These are phyloP conservation scores for Fagopyrum esculentum DNA, from an alignment of 148 eudicot genomes.

Conservation along the genomic window DNA sequence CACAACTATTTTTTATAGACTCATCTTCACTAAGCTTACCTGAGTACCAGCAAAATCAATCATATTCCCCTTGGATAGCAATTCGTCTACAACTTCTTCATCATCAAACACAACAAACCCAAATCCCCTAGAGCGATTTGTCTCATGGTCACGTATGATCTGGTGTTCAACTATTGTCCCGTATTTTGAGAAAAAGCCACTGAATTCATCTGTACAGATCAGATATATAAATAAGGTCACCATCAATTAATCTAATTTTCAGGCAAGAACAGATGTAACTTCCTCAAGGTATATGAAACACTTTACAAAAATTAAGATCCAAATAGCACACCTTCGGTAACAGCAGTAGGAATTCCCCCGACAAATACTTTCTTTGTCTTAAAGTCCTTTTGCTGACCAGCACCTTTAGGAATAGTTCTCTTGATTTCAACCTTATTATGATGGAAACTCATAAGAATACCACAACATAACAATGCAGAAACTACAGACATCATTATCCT, in stretches of 20 bases:
- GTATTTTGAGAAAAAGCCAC: constrained; percentile 50
- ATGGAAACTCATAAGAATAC: background rate
- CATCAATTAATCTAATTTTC: background rate
- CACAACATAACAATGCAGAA: background rate
- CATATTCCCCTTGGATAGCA: constrained; percentile 56
- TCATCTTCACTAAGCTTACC: constrained; percentile 33
- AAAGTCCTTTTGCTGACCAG: constrained; percentile 57
- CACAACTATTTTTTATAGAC: background rate
- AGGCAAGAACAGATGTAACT: background rate
- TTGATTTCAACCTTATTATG: constrained; percentile 61
- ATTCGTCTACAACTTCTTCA: constrained; percentile 59
- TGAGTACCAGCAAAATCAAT: constrained; percentile 66
- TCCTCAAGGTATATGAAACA: background rate
- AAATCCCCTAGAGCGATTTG: constrained; percentile 72
- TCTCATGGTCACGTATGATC: constrained; percentile 62
- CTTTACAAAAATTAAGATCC: background rate
- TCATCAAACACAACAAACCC: constrained; percentile 64
- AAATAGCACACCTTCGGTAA: constrained; percentile 44
- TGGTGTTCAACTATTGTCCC: constrained; percentile 63
- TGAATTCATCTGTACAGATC: constrained; percentile 43
- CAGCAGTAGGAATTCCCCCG: constrained; percentile 62
- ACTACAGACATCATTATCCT: background rate
- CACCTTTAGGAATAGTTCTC: constrained; percentile 74
- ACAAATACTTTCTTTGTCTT: constrained; percentile 73
- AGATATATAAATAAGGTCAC: constrained; percentile 13